Conservation (phyloP, 768 basidiomycete genomes). For the Lyophyllum decastes region DNA sequence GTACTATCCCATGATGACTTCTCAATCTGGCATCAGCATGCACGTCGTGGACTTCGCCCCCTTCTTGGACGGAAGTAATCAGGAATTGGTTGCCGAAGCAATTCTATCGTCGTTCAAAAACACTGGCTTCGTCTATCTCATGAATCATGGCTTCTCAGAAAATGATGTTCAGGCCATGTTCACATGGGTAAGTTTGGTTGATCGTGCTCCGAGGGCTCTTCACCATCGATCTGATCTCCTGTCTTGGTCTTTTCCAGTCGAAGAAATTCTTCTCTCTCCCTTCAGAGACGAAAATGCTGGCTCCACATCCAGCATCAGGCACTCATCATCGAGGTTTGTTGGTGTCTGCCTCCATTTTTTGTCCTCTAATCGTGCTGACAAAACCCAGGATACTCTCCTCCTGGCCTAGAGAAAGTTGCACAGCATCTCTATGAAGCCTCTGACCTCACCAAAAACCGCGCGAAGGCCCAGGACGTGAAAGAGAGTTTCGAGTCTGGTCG, state of each 20-base stretch:
- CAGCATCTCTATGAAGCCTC: conserved; percentile 35
- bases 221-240: not conserved
- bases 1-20: not conserved
- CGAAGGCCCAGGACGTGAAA: conserved; percentile 41
- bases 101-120: conserved; percentile 47
- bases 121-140: conserved; percentile 49
- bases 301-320: conserved; percentile 47
- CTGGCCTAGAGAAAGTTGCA: conserved; percentile 39
- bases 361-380: not conserved
- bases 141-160: conserved; percentile 41
- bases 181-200: conserved; percentile 32
- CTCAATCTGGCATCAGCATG: conserved; percentile 13
- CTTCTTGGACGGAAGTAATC: conserved; percentile 41
- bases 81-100: conserved; percentile 37
- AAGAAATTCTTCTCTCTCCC: conserved; percentile 39
- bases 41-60: conserved; percentile 42
- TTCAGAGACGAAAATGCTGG: conserved; percentile 38
- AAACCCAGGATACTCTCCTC: conserved; percentile 36
- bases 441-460: conserved; percentile 28
- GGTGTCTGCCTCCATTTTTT: too few species aligned
- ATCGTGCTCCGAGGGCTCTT: too few species aligned
- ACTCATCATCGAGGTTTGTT: conserved; percentile 43
- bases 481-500: conserved; percentile 59
- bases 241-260: conserved; percentile 27
- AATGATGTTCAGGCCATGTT: conserved; percentile 41